Base-by-base conservation (phyloP, 2,329 filamentous ascomycete species). In the Teratosphaeria destructans region DNA sequence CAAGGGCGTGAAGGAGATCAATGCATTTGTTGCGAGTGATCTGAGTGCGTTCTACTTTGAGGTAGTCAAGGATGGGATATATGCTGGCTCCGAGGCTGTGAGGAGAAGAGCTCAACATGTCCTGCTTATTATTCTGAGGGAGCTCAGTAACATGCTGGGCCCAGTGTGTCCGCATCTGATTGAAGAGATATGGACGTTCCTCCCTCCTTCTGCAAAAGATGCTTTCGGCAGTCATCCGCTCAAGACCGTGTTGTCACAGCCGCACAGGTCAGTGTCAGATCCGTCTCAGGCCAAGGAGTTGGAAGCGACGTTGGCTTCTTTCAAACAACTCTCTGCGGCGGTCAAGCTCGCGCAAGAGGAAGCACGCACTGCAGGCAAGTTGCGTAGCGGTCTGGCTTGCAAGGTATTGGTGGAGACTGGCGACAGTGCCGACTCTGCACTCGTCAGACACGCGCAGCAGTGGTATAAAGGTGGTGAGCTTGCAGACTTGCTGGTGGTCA, bases 1-100 rank as follows among this genome's bases (percentile, higher is more conserved):
- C 80, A 88, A 85, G 73, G 92, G 82, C 12, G 78, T 91, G 5
- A 84, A 80, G 61, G 75, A 81, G 3, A 80, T 97, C 64, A 95
- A 92, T 73, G 83, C 84, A 63, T 96, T 92, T 86, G 81, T 95
- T 61, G 85, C 85, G 59, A 85, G 81, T 27, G 89, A 96, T 65
- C 81, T 99, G 27, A 96, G 91, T 0, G 87, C 93, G 0, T 95
- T 96, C 73, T 99, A 97, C 73, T 84, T 99, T 60, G 94, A 99
- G 74, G 85, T 89, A 0, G 80, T 92, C 67, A 99, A 99, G 74
- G 94, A 99, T 69, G 82, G 90, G 3, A 79, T 97, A 1, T 99
- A 99, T 77, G 94, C 92, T 54, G 89, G 88, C 34, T 83, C 86
- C 61, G 82, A 83, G 14, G 80, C 82, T 14, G 87, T 88, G 54